Conservation (phyloP, 2,329 filamentous ascomycete species). For the Phoma sp. region DNA sequence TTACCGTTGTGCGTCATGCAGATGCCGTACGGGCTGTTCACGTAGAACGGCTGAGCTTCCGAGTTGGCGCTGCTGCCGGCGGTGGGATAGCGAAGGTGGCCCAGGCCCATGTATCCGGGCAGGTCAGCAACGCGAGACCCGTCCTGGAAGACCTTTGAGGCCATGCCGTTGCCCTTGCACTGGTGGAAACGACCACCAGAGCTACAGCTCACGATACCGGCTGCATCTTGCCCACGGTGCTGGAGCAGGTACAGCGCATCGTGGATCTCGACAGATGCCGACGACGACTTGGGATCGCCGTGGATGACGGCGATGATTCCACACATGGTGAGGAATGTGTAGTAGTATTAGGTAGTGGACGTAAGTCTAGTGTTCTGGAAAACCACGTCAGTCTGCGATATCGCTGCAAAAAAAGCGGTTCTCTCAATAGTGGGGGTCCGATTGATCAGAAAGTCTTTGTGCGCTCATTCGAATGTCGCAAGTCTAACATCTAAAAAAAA, state of each 20-base stretch:
- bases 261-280: slow-evolving; percentile 53
- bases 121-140: slow-evolving; percentile 75
- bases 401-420: slow-evolving; percentile 21
- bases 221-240: slow-evolving; percentile 84
- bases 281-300: slow-evolving; percentile 48
- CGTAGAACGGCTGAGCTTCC: slow-evolving; percentile 92
- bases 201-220: slow-evolving; percentile 78
- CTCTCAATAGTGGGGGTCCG: slow-evolving; percentile 23
- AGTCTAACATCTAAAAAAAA: slow-evolving; percentile 51
- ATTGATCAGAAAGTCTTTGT: slow-evolving; percentile 45
- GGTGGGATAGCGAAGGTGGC: slow-evolving; percentile 88
- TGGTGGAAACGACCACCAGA: slow-evolving; percentile 82
- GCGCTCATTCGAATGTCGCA: slow-evolving; percentile 47
- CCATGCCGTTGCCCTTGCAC: slow-evolving; percentile 90
- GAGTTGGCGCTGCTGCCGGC: slow-evolving; percentile 83
- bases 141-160: slow-evolving; percentile 82
- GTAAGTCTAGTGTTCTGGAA: slow-evolving; percentile 17
- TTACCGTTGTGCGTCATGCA: slow-evolving; percentile 87
- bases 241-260: slow-evolving; percentile 50
- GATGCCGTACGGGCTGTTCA: slow-evolving; percentile 84
- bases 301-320: slow-evolving; percentile 60
- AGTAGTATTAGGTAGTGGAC: slow-evolving; percentile 4
- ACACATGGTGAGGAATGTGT: slow-evolving; percentile 51
- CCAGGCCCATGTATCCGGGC: slow-evolving; percentile 85
- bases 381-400: slow-evolving; percentile 30